Evolutionary conservation across 306 rosid species (phyloP), one percentile per base, ranked within the genome.

Genomic region (Ormosia semicastrata): DNA sequence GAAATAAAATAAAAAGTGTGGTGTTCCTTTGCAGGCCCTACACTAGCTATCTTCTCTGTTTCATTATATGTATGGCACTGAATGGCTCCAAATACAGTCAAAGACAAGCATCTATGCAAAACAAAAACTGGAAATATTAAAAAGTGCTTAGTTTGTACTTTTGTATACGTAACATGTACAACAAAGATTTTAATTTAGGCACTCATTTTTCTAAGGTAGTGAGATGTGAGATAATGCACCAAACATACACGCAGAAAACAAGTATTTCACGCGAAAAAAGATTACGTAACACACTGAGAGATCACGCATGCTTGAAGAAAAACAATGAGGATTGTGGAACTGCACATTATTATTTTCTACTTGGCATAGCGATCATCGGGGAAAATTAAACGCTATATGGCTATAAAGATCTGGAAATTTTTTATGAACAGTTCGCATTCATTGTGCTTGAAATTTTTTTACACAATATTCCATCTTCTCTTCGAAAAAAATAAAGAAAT

Each of bases 61-160:
- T 36, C 54, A 75, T 66, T 66, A 68, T 30, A 73, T 32, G n/a
- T 43, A 53, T 57, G 67, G 41, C 60, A 32, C 64, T 15, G 69
- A 70, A 50, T n/a, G 49, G 15, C 50, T 62, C 66, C 78, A 70
- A 70, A 82, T 37, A 83, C 24, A 54, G 86, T 83, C 75, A 77
- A 77, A 62, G 76, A 33, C 68, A 8, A 40, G 65, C 78, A 36
- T 44, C 39, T 5, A 57, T 63, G 30, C 24, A n/a, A 49, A 58
- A 81, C 57, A 24, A 9, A 80, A 59, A n/a, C 8, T 46, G 58
- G 39, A 65, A 53, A 6, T 12, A 58, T 12, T 14, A 58, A 43
- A 9, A 67, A 29, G 67, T 67, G 54, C 43, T 15, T 2, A 50
- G 7, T 79, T 58, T 79, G 72, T 70, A 34, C 40, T 84, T 47